phyloP scores from a whole-genome alignment of 2,329 filamentous ascomycete genomes.

The Ophiosphaerella narmari region DNA sequence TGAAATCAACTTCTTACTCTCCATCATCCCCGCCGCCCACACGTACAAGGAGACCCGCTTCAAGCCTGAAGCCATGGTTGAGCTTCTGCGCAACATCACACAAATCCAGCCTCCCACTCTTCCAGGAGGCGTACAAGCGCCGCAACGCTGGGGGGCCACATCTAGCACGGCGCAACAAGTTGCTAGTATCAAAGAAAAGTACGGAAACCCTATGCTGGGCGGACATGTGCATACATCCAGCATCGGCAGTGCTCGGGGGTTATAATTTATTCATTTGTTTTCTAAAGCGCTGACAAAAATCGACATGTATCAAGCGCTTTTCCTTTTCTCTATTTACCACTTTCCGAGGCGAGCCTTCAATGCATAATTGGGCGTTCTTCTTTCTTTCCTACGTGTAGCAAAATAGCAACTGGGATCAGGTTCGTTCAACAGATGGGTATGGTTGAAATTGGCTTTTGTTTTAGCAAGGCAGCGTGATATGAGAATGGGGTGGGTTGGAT shows the following conservation, averaged over 20 bases:
- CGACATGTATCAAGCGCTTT: not conserved
- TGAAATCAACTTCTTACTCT: constrained; percentile 59
- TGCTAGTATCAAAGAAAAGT: constrained; percentile 39
- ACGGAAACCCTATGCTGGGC: constrained; percentile 21
- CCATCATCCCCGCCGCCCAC: constrained; percentile 74
- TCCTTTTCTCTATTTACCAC: no score
- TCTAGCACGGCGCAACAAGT: constrained; percentile 34
- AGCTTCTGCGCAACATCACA: constrained; percentile 65
- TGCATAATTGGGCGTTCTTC: no score
- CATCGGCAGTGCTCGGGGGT: constrained; percentile 4
- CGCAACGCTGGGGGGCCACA: constrained; percentile 33
- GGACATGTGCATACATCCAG: constrained; percentile 3
- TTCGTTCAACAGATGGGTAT: no score
- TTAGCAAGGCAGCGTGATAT: no score
- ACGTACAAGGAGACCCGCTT: constrained; percentile 74
- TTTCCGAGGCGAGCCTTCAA: no score
- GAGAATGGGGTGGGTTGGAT: no score
- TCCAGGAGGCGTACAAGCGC: constrained; percentile 6
- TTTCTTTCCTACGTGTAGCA: not conserved
- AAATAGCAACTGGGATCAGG: no score
- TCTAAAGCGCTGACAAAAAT: not conserved
- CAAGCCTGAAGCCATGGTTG: constrained; percentile 71
- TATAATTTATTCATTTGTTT: not conserved
- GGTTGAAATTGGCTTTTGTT: no score
- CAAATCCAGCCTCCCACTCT: constrained; percentile 22